Percentiles rank a stretch among this genome's conserved stretches.
Conservation (phyloP, 305 asterid genomes). For the Andrographis paniculata region DNA sequence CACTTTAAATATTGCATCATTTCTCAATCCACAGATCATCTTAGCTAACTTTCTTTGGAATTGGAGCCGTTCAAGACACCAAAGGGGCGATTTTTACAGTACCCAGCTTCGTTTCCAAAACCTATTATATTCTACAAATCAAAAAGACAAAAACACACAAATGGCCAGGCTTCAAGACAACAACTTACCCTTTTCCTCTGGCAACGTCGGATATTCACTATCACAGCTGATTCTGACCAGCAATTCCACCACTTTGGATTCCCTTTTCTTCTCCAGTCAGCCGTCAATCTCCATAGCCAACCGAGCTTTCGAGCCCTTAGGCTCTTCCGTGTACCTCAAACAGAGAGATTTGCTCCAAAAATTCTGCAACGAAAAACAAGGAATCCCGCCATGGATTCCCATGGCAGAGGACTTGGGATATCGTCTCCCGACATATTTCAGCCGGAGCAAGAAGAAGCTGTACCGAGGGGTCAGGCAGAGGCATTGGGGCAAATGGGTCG, state of each 20-base stretch:
- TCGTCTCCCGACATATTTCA: constrained; percentile 17
- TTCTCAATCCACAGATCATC: no score
- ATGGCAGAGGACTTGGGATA: no score
- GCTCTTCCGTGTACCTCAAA: constrained; percentile 50
- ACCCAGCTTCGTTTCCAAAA: no score
- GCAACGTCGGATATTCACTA: constrained; percentile 41
- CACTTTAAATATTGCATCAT: no score
- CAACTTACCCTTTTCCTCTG: no score
- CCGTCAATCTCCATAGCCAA: constrained; percentile 11
- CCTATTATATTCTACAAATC: no score
- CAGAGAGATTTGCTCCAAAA: constrained; percentile 57
- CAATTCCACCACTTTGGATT: constrained; percentile 12
- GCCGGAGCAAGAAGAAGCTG: constrained; percentile 50
- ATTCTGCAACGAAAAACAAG: constrained; percentile 27
- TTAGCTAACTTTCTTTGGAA: no score
- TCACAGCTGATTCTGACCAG: constrained; percentile 56
- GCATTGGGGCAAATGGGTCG: constrained; percentile 98
- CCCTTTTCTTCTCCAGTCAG: constrained; percentile 58
- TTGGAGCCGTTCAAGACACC: no score
- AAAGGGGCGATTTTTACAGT: no score
- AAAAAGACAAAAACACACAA: no score
- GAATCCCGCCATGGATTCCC: not conserved
- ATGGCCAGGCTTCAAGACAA: no score
- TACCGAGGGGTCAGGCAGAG: constrained; percentile 88
- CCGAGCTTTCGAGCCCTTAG: constrained; percentile 39